These are phyloP conservation scores for Pyracantha coccinea DNA, from an alignment of 331 rosid genomes.

Conservation along the genomic window DNA sequence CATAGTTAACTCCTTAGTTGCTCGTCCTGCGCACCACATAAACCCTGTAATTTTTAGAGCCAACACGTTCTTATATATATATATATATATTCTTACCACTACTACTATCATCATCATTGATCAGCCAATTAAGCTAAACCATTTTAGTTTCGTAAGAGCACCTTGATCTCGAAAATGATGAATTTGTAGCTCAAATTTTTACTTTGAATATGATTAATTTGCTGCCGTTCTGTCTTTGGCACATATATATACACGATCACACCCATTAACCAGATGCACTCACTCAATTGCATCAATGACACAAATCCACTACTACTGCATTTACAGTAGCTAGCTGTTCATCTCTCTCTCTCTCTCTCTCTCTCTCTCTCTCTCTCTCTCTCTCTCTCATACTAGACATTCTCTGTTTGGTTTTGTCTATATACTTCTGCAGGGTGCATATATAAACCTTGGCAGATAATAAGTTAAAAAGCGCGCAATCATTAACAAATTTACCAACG, in stretches of 20 bases:
- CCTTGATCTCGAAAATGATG: not conserved
- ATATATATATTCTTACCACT: too few relatives aligned
- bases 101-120: not conserved
- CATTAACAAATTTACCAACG: not conserved
- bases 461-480: not conserved
- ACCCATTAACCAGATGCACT: not conserved
- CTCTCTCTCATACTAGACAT: not conserved
- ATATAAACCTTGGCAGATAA: not conserved
- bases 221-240: not conserved
- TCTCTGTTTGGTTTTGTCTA: not conserved
- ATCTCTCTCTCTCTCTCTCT: not conserved
- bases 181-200: not conserved
- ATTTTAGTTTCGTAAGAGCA: not conserved
- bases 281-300: not conserved
- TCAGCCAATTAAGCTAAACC: not conserved
- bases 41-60: too few relatives aligned
- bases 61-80: too few relatives aligned
- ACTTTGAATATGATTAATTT: not conserved
- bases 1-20: too few relatives aligned
- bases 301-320: not conserved
- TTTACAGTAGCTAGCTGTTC: not conserved
- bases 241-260: not conserved
- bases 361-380: not conserved
- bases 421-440: not conserved
- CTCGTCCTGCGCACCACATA: not conserved